These are phyloP conservation scores for Lathyrus tuberosus DNA, from an alignment of 306 rosid species.

Conservation along the genomic window DNA sequence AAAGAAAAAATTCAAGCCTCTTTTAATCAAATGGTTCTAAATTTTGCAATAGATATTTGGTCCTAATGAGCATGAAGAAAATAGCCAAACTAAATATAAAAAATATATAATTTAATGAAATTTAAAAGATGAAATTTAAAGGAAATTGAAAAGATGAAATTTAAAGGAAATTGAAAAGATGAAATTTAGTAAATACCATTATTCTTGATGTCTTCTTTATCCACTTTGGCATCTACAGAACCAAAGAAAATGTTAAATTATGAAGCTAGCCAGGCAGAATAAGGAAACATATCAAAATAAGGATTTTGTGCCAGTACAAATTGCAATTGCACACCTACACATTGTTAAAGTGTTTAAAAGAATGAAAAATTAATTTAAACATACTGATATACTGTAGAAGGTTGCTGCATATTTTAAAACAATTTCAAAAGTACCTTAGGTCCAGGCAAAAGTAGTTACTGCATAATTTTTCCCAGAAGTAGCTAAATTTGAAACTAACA, in stretches of 20 bases:
- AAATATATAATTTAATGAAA: no score
- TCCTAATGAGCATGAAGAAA: slow-evolving; percentile 19
- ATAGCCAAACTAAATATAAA: background rate
- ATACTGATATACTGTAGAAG: slow-evolving; percentile 4
- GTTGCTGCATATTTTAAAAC: slow-evolving; percentile 9
- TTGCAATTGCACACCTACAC: background rate
- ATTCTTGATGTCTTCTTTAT: slow-evolving; percentile 75
- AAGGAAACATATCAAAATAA: slow-evolving; percentile 15
- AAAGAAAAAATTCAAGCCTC: background rate
- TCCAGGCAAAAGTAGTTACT: background rate
- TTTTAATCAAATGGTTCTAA: slow-evolving; percentile 18
- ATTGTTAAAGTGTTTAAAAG: slow-evolving; percentile 15
- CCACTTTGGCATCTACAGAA: slow-evolving; percentile 70
- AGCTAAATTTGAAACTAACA: background rate
- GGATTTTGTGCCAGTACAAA: slow-evolving; percentile 12
- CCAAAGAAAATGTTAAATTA: slow-evolving; percentile 36
- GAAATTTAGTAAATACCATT: slow-evolving; percentile 51
- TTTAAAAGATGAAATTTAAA: background rate
- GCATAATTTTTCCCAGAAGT: background rate
- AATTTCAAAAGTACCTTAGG: slow-evolving; percentile 4
- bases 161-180: slow-evolving; percentile 26
- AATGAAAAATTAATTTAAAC: slow-evolving; percentile 18
- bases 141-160: slow-evolving; percentile 33
- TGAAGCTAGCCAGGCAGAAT: slow-evolving; percentile 31
- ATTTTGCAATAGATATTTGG: background rate